Base-by-base conservation (phyloP, 1,284 basidiomycete species). In the Pulchroboletus neoregius region DNA sequence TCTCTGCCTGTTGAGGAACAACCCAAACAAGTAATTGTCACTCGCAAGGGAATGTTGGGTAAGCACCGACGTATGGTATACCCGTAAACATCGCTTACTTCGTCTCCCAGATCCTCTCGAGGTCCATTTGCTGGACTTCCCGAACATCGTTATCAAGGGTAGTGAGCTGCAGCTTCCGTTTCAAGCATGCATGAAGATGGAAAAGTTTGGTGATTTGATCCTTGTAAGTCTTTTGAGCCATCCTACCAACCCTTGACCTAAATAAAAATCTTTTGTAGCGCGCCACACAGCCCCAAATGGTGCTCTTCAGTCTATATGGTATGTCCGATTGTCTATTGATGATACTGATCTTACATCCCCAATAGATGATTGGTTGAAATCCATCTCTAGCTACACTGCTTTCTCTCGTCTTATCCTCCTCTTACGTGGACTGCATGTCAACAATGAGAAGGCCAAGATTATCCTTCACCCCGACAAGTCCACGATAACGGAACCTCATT, bases 121-220 rank as follows among this genome's bases (percentile, higher is more conserved):
- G 75, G 96, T 99, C 49, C 96, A 99, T 68, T 80, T 98, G 69
- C 85, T 94, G 55, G 96, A 98, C 73, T 99, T 99, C 87, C 96
- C 96, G 45, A 99, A 99, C 72, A 97, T 99, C 61, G 94, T 98
- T 68, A 99, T 99, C 78, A 98, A 99, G 74, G 96, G 96, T 45
- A 94, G 91, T 56, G 96, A 99, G 70, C 75, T 99, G 39, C 96
- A 99, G 66, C 72, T 99, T 51, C 96, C 96, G 1, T 99, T 99
- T 92, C 95, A 99, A 73, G 94, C 95, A 13, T 95, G 93, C 58
- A 94, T 99, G 87, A 98, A 99, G 79, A 94, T 99, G 82, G 96
- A 99, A 78, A 97, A 98, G 71, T 98, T 99, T 57, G 96, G 96
- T 72, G 96, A 99, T 68, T 74, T 99, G 50, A 97, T 97, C 58